A percentile compares a stretch with the other conserved stretches of the same genome.
These are phyloP conservation scores for Candolleomyces efflorescens DNA, from an alignment of 768 basidiomycete genomes.

Conservation along the genomic window DNA sequence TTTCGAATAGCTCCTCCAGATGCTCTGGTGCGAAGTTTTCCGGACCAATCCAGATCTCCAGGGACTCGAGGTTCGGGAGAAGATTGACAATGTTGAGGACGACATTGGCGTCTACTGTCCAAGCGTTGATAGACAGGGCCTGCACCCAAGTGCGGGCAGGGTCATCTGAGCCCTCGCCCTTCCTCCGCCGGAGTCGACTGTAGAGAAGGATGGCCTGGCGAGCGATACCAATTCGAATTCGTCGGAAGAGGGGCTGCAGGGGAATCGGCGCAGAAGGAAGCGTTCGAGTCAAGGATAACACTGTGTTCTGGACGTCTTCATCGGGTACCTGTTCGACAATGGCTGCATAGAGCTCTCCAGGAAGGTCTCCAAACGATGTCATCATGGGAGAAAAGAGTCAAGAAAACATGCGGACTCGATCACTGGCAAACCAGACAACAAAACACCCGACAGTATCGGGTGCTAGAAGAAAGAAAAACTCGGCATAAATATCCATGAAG, in stretches of 20 bases:
- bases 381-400: conserved; percentile 17
- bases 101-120: conserved; percentile 73
- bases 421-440: background rate
- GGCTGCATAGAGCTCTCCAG: conserved; percentile 61
- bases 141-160: conserved; percentile 35
- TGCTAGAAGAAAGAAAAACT: background rate
- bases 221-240: conserved; percentile 45
- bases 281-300: conserved; percentile 57
- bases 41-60: conserved; percentile 71
- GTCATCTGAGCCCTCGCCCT: background rate
- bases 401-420: background rate
- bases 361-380: conserved; percentile 33
- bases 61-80: conserved; percentile 43
- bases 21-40: conserved; percentile 78
- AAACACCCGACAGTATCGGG: background rate
- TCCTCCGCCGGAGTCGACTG: conserved; percentile 35
- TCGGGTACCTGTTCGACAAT: conserved; percentile 52
- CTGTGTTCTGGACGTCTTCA: conserved; percentile 43
- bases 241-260: conserved; percentile 50
- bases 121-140: conserved; percentile 51
- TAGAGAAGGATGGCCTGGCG: conserved; percentile 57
- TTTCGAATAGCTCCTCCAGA: conserved; percentile 58
- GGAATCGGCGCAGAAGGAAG: conserved; percentile 62
- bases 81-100: conserved; percentile 63
- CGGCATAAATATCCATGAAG: background rate